These are phyloP conservation scores for Ceratocystis variospora DNA, from an alignment of 2,329 filamentous ascomycete species.

Conservation along the genomic window DNA sequence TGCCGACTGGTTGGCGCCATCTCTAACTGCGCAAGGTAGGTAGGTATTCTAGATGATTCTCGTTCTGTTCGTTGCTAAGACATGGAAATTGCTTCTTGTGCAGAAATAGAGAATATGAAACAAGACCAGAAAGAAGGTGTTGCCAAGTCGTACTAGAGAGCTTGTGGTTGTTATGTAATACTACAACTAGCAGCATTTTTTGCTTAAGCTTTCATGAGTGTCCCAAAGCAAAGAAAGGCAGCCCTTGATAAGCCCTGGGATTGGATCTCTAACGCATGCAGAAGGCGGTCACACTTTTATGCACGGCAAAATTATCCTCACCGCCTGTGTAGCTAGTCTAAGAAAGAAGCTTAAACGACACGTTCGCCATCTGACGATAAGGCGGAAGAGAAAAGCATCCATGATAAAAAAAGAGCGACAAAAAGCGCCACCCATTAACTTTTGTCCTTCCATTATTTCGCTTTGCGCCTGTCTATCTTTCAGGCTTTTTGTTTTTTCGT, in stretches of 20 bases:
- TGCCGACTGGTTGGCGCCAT: no score
- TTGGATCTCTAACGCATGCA: neutral
- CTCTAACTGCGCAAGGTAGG: no score
- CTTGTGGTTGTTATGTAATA: no score
- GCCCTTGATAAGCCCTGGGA: neutral
- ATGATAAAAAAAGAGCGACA: neutral
- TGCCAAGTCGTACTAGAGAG: no score
- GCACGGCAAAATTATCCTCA: neutral
- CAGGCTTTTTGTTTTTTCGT: neutral
- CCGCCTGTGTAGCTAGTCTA: neutral
- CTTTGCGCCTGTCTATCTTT: neutral
- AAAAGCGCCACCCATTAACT: neutral
- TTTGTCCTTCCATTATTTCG: neutral
- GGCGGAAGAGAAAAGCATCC: neutral
- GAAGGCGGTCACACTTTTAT: neutral
- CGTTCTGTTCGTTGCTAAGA: neutral
- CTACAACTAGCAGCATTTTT: no score
- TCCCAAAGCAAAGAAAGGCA: neutral
- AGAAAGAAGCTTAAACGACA: slow-evolving; percentile 17
- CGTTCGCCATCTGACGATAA: slow-evolving; percentile 15
- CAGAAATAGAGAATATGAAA: neutral
- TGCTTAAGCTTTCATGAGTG: neutral
- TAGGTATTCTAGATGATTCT: no score
- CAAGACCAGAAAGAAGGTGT: neutral
- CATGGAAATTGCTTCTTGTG: neutral